Evolutionary conservation across 352 stramenopile species (phyloP).

Genomic region (Phytophthora sp.): DNA sequence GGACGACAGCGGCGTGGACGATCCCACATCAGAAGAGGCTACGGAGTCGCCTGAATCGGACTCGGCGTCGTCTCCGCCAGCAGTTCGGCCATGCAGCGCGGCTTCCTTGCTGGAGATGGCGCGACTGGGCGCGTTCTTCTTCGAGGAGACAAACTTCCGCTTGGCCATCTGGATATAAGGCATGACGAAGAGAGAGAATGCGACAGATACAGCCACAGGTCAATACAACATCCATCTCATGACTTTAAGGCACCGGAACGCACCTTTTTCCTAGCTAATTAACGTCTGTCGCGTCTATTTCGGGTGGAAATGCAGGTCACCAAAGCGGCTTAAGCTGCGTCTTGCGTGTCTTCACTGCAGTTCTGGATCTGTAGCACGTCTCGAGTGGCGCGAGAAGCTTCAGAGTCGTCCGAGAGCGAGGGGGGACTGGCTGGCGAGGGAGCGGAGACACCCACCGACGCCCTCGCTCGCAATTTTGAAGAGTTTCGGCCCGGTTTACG

Average conservation of each 20-base stretch:
- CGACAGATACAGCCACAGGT: constrained; percentile 4
- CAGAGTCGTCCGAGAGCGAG: constrained; percentile 1
- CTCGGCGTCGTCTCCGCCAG: constrained; percentile 26
- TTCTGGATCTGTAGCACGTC: constrained; percentile 1
- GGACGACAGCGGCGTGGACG: constrained; percentile 46
- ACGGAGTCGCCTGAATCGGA: constrained; percentile 40
- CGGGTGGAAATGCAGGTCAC: constrained; percentile 5
- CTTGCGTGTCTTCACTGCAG: constrained; percentile 12
- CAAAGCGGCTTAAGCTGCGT: constrained; percentile 1
- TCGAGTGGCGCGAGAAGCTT: constrained; percentile 4
- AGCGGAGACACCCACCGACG: constrained; percentile 13
- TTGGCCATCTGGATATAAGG: constrained; percentile 59
- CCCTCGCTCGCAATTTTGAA: constrained; percentile 4
- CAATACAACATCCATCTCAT: constrained; percentile 1
- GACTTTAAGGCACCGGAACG: constrained; percentile 8
- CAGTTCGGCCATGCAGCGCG: constrained; percentile 60
- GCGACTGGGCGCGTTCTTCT: constrained; percentile 86
- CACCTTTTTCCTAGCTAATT: constrained; percentile 37
- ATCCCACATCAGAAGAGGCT: constrained; percentile 44
- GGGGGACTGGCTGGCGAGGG: constrained; percentile 24
- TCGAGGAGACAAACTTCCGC: constrained; percentile 88
- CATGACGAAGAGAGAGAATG: not conserved
- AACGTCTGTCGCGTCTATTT: constrained; percentile 33
- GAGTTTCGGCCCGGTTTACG: not conserved
- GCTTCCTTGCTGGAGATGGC: constrained; percentile 86